phyloP scores from a whole-genome alignment of 2,329 filamentous ascomycete genomes.

The Nemania abortiva region DNA sequence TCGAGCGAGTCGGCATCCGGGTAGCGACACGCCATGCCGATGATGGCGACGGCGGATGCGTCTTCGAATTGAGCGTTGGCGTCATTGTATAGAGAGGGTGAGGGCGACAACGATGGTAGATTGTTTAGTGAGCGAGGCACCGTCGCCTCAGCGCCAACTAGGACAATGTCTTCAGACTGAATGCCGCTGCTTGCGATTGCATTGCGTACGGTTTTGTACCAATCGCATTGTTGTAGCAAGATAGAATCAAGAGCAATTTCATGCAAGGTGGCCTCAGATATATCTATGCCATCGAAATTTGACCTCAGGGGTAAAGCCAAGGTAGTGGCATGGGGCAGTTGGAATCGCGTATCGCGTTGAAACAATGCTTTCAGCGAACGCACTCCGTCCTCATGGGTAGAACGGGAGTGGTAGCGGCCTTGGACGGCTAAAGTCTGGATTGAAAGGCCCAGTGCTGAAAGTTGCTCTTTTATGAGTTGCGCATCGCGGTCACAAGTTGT shows the following conservation, averaged over 20 bases:
- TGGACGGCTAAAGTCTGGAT: too few relatives aligned
- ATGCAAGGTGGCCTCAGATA: background rate
- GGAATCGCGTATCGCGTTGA: too few relatives aligned
- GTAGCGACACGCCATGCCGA: slow-evolving; percentile 18
- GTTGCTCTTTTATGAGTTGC: too few relatives aligned
- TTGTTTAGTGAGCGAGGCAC: background rate
- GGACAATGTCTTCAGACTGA: too few relatives aligned
- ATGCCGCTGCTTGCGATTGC: too few relatives aligned
- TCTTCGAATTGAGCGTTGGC: background rate
- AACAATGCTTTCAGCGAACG: too few relatives aligned
- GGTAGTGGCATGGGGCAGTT: too few relatives aligned
- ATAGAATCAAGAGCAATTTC: background rate
- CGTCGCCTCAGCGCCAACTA: background rate
- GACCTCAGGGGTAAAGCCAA: background rate
- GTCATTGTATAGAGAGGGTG: background rate
- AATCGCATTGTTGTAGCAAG: background rate
- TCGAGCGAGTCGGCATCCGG: slow-evolving; percentile 4
- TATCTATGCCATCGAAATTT: background rate
- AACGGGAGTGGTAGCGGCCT: too few relatives aligned
- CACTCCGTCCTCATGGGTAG: too few relatives aligned
- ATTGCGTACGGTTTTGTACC: background rate
- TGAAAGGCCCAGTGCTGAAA: too few relatives aligned
- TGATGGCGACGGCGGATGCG: background rate
- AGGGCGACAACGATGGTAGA: background rate
- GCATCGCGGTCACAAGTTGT: too few relatives aligned